Evolutionary conservation across 371 early-diverging fungal species (phyloP), one percentile per base, ranked within the genome.

Genomic region (Haplosporangium sp.): DNA sequence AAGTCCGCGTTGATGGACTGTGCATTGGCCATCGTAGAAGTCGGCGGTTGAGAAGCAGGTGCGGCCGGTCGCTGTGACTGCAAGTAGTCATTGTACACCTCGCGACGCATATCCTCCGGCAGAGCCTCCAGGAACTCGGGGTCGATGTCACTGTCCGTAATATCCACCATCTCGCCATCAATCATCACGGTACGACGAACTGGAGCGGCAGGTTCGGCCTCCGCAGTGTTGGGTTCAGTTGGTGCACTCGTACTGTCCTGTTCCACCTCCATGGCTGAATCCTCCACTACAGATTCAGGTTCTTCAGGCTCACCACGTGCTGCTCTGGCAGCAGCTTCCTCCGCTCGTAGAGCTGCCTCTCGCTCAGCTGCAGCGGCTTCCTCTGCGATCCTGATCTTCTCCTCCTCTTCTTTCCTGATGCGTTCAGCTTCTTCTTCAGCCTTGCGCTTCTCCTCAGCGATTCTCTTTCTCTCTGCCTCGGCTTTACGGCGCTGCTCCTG

Each of bases 61-160:
- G 83, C 62, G 2, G 67, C 65, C 11, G 83, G 57, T 41, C 83
- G 82, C 57, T 82, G 84, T 67, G 91, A 87, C 11, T 85, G 83
- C 20, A 92, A 76, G 59, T 95, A 89, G 70, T 95, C 93, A 67
- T 89, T 91, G 21, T 98, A 83, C 8, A 98, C 98, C 80, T 99
- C 99, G 69, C 88, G 89, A 42, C 97, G 92, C 79, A 99, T 74
- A 55, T 98, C 98, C 41, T 97, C 97, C 0, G 99, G 99, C 50
- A 99, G 83, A 1, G 99, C 99, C 74, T 95, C 93, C 66, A 99
- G 83, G 81, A 99, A 99, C 62, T 93, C 94, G 0, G 91, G 87
- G 73, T 99, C 99, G 53, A 98, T 98, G 21, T 97, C 98, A 43
- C 95, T 92, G 21, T 95, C 94, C 3, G 97, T 93, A 36, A 99